Evolutionary conservation across 192 early-diverging fungal genomes (phyloP), one percentile per base, ranked within the genome.

Genomic region (Dissophora globulifera): DNA sequence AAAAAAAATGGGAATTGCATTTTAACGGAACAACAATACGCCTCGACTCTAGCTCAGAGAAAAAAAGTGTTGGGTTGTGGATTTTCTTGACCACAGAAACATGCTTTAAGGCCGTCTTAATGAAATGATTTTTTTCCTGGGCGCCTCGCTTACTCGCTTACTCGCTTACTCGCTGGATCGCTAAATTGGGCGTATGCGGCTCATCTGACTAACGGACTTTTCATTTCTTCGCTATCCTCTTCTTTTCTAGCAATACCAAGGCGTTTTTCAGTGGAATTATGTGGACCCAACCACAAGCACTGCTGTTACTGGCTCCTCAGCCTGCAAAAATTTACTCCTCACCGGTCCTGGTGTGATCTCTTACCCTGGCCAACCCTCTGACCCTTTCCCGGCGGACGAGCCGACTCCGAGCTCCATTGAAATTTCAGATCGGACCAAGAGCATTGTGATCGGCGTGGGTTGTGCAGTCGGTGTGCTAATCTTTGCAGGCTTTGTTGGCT

Each of bases 181-280:
- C n/a, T n/a, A n/a, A n/a, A n/a, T n/a, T n/a, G n/a, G n/a, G n/a
- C n/a, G n/a, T n/a, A n/a, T n/a, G n/a, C n/a, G n/a, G n/a, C n/a
- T n/a, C n/a, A n/a, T n/a, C n/a, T n/a, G n/a, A n/a, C n/a, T n/a
- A n/a, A n/a, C n/a, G n/a, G n/a, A n/a, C n/a, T 10, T 12, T 17
- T 1, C 41, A n/a, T 17, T 30, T 48, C 20, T 31, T 31, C 31
- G 13, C 25, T 10, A 3, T 32, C 19, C 40, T 8, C 33, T 49
- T 17, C 43, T 42, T 20, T 27, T 62, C 4, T 75, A 75, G 71
- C 71, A 75, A 75, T 75, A 60, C 15, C 62, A 59, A 66, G 71
- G 62, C 3, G 32, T 30, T 0, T 66, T 55, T 30, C 42, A 59
- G 22, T 75, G 71, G 71, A 41, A 50, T n/a, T 66, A 22, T 23